phyloP scores from a whole-genome alignment of 768 basidiomycete genomes.

The Mycena crocata region DNA sequence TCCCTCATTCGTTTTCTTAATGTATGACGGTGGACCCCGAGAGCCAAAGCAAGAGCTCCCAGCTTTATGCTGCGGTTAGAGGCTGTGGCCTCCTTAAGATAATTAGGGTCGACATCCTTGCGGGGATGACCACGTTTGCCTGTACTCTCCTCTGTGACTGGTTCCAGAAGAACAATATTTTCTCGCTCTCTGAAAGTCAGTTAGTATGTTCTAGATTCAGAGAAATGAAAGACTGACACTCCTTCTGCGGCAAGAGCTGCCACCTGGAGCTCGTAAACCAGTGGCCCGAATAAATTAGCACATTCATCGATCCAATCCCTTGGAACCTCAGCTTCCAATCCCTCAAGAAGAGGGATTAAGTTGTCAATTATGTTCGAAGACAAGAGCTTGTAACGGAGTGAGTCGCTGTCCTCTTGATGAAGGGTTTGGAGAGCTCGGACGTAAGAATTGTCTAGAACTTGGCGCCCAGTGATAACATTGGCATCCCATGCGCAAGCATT shows the following conservation, averaged over 20 bases:
- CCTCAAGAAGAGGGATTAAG: not conserved
- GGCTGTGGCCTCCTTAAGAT: conserved; percentile 11
- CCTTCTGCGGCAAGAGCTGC: conserved; percentile 1
- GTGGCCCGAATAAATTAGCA: not conserved
- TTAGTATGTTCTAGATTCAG: too few species aligned
- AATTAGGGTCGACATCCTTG: not conserved
- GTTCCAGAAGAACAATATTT: conserved; percentile 1
- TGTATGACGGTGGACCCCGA: not conserved
- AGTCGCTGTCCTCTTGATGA: conserved; percentile 4
- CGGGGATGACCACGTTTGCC: not conserved
- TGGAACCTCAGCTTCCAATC: not conserved
- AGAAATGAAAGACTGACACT: not conserved
- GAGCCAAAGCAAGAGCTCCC: not conserved
- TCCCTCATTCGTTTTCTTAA: not conserved
- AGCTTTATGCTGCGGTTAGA: not conserved
- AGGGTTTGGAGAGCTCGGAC: too few species aligned
- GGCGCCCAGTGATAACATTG: too few species aligned
- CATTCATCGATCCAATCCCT: not conserved
- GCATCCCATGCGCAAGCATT: too few species aligned
- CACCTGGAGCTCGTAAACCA: conserved; percentile 6
- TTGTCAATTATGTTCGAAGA: conserved; percentile 12
- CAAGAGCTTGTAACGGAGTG: not conserved
- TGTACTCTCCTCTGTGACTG: not conserved
- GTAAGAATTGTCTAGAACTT: too few species aligned
- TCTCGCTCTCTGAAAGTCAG: conserved; percentile 11